These are phyloP conservation scores for Elaphomyces granulatus DNA, from an alignment of 495 filamentous ascomycete genomes.

Conservation along the genomic window DNA sequence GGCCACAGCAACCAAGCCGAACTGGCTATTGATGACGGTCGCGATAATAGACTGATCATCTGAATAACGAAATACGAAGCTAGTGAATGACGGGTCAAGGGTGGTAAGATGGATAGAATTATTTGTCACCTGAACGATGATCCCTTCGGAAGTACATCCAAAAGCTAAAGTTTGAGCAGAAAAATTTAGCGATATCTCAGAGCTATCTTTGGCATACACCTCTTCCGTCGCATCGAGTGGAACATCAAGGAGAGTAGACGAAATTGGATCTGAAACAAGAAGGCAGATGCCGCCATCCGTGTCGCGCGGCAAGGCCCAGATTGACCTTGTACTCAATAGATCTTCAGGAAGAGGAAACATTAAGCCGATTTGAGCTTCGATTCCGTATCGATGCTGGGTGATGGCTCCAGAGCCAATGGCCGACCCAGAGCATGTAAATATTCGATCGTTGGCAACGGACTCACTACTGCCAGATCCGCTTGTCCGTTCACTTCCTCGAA, in stretches of 20 bases:
- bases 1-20: constrained; percentile 16
- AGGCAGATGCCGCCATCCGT: constrained; percentile 26
- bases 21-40: constrained; percentile 18
- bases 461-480: background rate
- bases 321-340: constrained; percentile 19
- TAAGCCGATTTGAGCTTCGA: constrained; percentile 50
- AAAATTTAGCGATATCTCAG: constrained; percentile 32
- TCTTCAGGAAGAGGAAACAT: constrained; percentile 35
- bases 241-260: constrained; percentile 24
- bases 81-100: constrained; percentile 9
- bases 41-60: constrained; percentile 12
- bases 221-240: constrained; percentile 20
- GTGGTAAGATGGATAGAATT: constrained; percentile 28
- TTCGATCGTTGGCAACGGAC: constrained; percentile 12
- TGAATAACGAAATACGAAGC: constrained; percentile 10
- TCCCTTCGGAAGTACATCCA: constrained; percentile 21
- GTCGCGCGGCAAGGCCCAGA: constrained; percentile 38
- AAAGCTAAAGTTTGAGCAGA: constrained; percentile 43
- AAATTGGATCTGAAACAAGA: constrained; percentile 27
- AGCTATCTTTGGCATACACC: constrained; percentile 27
- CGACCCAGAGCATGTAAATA: constrained; percentile 30
- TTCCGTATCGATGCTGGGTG: constrained; percentile 54
- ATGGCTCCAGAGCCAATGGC: constrained; percentile 41
- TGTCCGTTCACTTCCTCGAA: background rate
- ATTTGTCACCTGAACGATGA: constrained; percentile 44